Conservation (phyloP, 257 asterid species). For the Solanum lycopersicoides region DNA sequence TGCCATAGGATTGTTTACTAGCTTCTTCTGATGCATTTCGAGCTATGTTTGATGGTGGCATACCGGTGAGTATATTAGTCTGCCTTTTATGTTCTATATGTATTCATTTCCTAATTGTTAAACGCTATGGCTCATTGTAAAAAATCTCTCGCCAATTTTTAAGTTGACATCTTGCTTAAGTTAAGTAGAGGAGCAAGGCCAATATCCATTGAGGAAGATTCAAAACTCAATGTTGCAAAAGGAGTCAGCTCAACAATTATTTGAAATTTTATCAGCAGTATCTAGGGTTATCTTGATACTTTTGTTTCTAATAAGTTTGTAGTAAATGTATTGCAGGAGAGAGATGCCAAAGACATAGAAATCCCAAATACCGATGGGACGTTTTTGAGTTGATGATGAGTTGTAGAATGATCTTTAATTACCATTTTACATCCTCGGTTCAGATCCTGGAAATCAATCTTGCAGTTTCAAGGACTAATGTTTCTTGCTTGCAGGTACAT, state of each 20-base stretch:
- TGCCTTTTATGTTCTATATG: background rate
- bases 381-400: conserved; percentile 99
- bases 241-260: background rate
- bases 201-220: background rate
- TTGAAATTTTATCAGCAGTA: background rate
- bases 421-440: background rate
- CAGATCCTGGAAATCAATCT: background rate
- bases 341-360: conserved; percentile 95
- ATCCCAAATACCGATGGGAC: conserved; percentile 94
- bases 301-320: background rate
- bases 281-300: background rate
- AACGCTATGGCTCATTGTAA: background rate
- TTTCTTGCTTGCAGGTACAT: conserved; percentile 45
- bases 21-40: conserved; percentile 99
- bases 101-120: background rate
- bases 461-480: background rate
- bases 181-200: background rate
- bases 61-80: conserved; percentile 57
- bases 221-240: background rate
- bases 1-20: conserved; percentile 91
- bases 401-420: conserved; percentile 18
- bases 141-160: background rate
- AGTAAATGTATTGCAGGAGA: conserved; percentile 52
- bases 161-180: background rate
- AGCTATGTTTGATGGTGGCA: conserved; percentile 99